These are phyloP conservation scores for Cladophialophora bantiana DNA, from an alignment of 2,329 filamentous ascomycete species.

Conservation along the genomic window DNA sequence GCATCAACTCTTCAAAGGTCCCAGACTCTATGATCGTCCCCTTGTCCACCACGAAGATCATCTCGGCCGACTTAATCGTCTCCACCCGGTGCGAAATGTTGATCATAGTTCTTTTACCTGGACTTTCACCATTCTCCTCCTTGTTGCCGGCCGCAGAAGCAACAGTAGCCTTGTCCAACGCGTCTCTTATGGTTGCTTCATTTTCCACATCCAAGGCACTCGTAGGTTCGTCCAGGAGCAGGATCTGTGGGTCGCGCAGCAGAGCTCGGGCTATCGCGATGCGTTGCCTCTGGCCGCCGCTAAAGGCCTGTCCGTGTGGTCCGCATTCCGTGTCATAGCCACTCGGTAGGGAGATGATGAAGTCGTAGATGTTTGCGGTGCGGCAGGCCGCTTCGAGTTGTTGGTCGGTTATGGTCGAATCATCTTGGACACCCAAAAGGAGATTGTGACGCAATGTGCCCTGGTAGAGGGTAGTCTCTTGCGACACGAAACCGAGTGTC, in stretches of 20 bases:
- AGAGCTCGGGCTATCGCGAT: conserved; percentile 59
- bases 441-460: conserved; percentile 91
- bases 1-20: conserved; percentile 75
- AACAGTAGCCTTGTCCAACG: not conserved
- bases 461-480: conserved; percentile 92
- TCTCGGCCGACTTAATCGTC: conserved; percentile 85
- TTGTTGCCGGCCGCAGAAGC: not conserved
- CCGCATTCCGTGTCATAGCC: conserved; percentile 62
- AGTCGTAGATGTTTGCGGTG: conserved; percentile 57
- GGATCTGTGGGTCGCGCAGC: conserved; percentile 64
- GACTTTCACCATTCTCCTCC: not conserved
- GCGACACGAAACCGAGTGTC: conserved; percentile 65
- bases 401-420: conserved; percentile 69
- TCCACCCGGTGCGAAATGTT: conserved; percentile 87
- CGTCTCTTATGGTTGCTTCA: conserved; percentile 57
- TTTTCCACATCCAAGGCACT: conserved; percentile 75
- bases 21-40: conserved; percentile 88
- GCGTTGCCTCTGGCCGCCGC: conserved; percentile 60
- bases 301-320: conserved; percentile 58
- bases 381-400: conserved; percentile 77
- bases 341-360: conserved; percentile 56
- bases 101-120: conserved; percentile 69
- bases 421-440: conserved; percentile 71
- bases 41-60: conserved; percentile 84
- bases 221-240: conserved; percentile 81